Conservation (phyloP, 768 basidiomycete genomes). For the Psilocybe cubensis region DNA sequence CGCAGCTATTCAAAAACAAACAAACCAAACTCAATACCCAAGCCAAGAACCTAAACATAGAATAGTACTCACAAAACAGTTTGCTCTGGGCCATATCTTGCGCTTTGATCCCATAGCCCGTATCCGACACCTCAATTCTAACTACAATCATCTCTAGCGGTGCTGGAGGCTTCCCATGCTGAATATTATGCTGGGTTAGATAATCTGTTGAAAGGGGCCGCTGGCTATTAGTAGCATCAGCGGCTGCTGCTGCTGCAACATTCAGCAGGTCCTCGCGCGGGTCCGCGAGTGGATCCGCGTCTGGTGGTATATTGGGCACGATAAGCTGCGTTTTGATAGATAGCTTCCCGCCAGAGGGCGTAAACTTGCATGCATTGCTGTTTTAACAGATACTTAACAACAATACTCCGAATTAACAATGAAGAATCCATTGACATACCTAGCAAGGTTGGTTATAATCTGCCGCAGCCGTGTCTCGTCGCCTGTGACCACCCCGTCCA, state of each 20-base stretch:
- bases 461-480: constrained; percentile 84
- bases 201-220: constrained; percentile 40
- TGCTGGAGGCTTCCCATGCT: constrained; percentile 38
- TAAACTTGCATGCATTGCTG: constrained; percentile 84
- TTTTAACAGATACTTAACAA: background rate
- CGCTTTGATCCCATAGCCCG: constrained; percentile 55
- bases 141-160: constrained; percentile 71
- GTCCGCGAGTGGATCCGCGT: constrained; percentile 18
- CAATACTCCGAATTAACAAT: constrained; percentile 2
- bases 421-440: constrained; percentile 45
- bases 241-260: too few relatives aligned
- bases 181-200: constrained; percentile 55
- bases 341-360: constrained; percentile 68
- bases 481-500: constrained; percentile 76
- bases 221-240: constrained; percentile 32
- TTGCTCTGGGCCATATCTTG: constrained; percentile 72
- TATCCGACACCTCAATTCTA: constrained; percentile 84
- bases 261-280: constrained; percentile 13
- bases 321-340: constrained; percentile 69
- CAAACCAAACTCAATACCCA: background rate
- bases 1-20: constrained; percentile 56
- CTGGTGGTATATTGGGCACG: constrained; percentile 28
- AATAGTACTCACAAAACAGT: constrained; percentile 60
- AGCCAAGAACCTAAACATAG: background rate
- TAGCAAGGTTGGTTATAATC: constrained; percentile 83